These are phyloP conservation scores for Paraglomus occultum DNA, from an alignment of 192 early-diverging fungal genomes.

Conservation along the genomic window DNA sequence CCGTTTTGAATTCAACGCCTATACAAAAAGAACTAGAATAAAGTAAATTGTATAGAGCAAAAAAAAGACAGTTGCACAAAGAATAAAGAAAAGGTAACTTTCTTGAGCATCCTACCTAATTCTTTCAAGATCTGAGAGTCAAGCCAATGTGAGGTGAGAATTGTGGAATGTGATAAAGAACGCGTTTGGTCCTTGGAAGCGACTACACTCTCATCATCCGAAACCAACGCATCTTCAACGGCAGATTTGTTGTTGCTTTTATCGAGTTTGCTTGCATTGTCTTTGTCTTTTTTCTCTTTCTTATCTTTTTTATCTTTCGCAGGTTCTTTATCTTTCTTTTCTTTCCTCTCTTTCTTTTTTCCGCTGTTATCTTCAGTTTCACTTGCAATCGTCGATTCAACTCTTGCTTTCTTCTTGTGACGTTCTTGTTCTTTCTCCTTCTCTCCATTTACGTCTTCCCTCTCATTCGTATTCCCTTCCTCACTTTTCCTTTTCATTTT, in stretches of 20 bases:
- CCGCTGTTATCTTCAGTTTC: background rate
- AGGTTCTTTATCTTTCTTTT: constrained; percentile 16
- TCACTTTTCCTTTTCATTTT: background rate
- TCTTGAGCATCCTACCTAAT: no score
- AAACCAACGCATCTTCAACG: background rate
- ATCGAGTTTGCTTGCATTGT: background rate
- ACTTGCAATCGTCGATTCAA: background rate
- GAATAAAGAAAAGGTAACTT: no score
- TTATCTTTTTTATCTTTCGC: constrained; percentile 3
- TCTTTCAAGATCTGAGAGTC: constrained; percentile 32
- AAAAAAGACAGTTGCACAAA: no score
- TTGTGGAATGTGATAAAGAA: constrained; percentile 2
- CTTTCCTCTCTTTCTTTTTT: constrained; percentile 11
- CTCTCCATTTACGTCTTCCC: no score
- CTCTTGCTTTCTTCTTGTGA: no score
- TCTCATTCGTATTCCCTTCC: no score
- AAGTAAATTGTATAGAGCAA: no score
- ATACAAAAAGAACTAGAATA: background rate
- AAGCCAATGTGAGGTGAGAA: constrained; percentile 31
- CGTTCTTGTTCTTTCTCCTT: no score
- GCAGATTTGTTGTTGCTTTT: background rate
- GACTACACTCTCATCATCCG: constrained; percentile 5
- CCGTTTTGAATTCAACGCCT: constrained; percentile 23
- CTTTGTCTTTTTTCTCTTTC: background rate
- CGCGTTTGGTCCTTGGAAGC: constrained; percentile 23